A percentile compares a stretch with the other conserved stretches of the same genome.
These are phyloP conservation scores for Penicillium salamii DNA, from an alignment of 495 filamentous ascomycete species.

Conservation along the genomic window DNA sequence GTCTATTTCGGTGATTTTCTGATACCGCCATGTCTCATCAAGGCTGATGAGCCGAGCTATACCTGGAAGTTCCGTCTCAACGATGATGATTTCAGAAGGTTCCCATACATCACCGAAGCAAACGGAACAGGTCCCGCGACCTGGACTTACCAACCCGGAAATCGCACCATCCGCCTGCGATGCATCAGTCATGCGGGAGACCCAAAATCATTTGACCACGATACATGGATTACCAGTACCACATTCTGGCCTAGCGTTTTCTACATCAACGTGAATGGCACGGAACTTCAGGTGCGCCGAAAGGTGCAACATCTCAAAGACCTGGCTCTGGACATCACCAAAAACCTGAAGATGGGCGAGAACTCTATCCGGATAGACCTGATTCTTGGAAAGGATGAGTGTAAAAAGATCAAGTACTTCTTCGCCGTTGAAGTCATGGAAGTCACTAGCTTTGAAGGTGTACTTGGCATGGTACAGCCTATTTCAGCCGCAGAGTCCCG, in stretches of 20 bases:
- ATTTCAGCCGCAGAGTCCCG: constrained; percentile 28
- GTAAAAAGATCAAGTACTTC: constrained; percentile 39
- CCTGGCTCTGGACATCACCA: constrained; percentile 69
- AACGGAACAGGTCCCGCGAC: constrained; percentile 10
- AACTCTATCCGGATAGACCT: constrained; percentile 60
- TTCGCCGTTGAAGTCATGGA: constrained; percentile 63
- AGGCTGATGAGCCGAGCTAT: constrained; percentile 18
- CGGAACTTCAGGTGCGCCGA: constrained; percentile 55
- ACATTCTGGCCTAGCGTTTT: constrained; percentile 70
- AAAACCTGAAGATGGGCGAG: constrained; percentile 41
- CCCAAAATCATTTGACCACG: constrained; percentile 17
- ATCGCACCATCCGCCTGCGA: constrained; percentile 41
- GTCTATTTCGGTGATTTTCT: constrained; percentile 46
- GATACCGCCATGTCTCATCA: constrained; percentile 35
- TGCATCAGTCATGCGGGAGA: constrained; percentile 26
- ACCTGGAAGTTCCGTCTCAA: constrained; percentile 30
- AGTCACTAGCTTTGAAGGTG: constrained; percentile 46
- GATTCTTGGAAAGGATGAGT: constrained; percentile 37
- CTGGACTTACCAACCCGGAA: constrained; percentile 26
- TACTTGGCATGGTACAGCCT: constrained; percentile 41
- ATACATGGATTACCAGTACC: constrained; percentile 59
- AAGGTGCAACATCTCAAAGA: constrained; percentile 72
- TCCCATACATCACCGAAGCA: constrained; percentile 12
- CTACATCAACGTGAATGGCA: constrained; percentile 65
- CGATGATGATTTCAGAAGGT: constrained; percentile 9